These are phyloP conservation scores for Orobanche coerulescens DNA, from an alignment of 257 asterid species.

Conservation along the genomic window DNA sequence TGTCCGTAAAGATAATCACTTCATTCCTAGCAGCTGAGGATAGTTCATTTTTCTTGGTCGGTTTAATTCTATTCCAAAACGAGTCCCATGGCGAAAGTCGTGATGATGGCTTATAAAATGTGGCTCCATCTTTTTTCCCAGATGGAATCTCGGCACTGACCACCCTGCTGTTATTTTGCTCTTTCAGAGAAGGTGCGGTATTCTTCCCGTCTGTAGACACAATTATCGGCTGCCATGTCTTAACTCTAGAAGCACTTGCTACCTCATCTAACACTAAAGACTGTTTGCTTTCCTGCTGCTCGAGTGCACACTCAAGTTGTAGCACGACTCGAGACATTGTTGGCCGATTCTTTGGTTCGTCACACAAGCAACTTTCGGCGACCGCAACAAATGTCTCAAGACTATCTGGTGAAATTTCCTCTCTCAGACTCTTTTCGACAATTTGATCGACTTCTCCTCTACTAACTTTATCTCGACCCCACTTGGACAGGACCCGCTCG, in stretches of 20 bases:
- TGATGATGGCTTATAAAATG: not conserved
- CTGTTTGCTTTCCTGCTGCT: slow-evolving; percentile 23
- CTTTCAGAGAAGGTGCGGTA: not conserved
- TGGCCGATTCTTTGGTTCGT: slow-evolving; percentile 38
- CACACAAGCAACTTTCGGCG: slow-evolving; percentile 17
- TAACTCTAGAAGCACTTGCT: not conserved
- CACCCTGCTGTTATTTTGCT: not conserved
- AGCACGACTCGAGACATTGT: slow-evolving; percentile 37
- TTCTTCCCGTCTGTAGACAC: not conserved
- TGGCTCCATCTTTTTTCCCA: slow-evolving; percentile 7
- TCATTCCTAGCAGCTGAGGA: not conserved
- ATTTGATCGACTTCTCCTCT: slow-evolving; percentile 32
- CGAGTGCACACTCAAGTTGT: slow-evolving; percentile 35
- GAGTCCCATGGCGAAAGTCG: slow-evolving; percentile 5
- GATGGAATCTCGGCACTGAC: not conserved
- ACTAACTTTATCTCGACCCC: slow-evolving; percentile 37
- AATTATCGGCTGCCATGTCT: not conserved
- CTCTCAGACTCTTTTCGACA: slow-evolving; percentile 28
- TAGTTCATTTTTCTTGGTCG: not conserved
- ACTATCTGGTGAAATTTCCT: slow-evolving; percentile 23
- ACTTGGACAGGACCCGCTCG: slow-evolving; percentile 26
- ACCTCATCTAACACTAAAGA: not conserved
- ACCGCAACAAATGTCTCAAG: slow-evolving; percentile 9
- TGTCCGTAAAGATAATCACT: not conserved
- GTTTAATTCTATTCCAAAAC: slow-evolving; percentile 12